Evolutionary conservation across 352 stramenopile species (phyloP).

Genomic region (Aphanomyces stellatus): DNA sequence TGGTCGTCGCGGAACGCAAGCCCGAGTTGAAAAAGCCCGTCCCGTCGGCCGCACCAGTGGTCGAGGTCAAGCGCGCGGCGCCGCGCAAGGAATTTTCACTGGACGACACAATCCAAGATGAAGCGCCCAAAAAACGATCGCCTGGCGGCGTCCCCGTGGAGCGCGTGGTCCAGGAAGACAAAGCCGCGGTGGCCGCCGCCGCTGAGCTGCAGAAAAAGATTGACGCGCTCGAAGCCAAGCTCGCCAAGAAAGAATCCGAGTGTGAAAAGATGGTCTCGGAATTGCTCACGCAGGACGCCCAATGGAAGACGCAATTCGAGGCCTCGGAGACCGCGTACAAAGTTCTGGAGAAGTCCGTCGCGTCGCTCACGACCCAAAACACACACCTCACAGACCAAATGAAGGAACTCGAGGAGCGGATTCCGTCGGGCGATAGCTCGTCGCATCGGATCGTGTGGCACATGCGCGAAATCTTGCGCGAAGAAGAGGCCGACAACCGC

Average conservation of each 20-base stretch:
- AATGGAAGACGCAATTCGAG: constrained; percentile 16
- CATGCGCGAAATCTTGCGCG: constrained; percentile 13
- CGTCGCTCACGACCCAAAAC: not conserved
- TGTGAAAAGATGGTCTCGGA: not conserved
- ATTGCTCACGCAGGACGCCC: not conserved
- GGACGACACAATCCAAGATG: not conserved
- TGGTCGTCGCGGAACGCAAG: no score
- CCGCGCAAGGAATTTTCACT: not conserved
- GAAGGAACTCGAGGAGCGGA: not conserved
- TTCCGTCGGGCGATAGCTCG: not conserved
- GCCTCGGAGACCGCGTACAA: constrained; percentile 4
- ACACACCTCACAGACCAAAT: not conserved
- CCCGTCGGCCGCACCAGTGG: not conserved
- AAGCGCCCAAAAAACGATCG: not conserved
- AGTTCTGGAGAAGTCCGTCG: not conserved
- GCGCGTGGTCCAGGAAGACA: not conserved
- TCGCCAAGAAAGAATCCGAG: not conserved
- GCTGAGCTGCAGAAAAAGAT: constrained; percentile 3
- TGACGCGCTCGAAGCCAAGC: not conserved
- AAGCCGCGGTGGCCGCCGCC: not conserved
- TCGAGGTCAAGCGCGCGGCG: not conserved
- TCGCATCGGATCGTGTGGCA: constrained; percentile 17
- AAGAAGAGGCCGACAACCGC: constrained; percentile 16
- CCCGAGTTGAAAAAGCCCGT: not conserved
- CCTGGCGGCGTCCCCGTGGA: not conserved